Base-by-base conservation (phyloP, 768 basidiomycete genomes). In the Dictyophora rubrovolvata region DNA sequence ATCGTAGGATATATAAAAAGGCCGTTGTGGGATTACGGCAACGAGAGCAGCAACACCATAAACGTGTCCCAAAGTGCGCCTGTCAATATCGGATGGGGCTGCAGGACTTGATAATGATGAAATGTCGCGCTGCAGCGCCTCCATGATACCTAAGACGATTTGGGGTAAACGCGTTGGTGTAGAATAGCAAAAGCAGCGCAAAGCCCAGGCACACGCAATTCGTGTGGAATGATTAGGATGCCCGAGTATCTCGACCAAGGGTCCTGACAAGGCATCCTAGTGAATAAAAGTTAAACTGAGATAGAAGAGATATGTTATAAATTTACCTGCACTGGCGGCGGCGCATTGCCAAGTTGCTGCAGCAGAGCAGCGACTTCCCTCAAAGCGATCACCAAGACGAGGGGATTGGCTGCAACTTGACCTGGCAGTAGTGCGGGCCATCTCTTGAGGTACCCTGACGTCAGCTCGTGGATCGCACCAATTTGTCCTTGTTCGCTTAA, bases 361-460 rank as follows among this genome's bases (percentile, higher is more conserved):
- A 98, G 71, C 17, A 98, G 72, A 0, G 88, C 89, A 0, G 91
- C 86, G 20, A 92, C 84, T 69, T 98, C 94, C 55, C 85, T 78
- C 20, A 97, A 74, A 6, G 83, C 85, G 33, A 94, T 77, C 1
- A 84, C 79, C 6, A 97, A 75, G 1, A 89, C 81, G 1, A 81
- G 68, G 6, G 87, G 79, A 36, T 72, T 74, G 0, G 93, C 89
- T 0, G 86, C 80, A 18, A 74, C 73, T 63, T 90, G 86, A 7
- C 90, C 91, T 10, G 92, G 92, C 80, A 97, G 85, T 71, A 95
- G 81, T 0, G 91, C 87, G 1, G 93, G 93, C 92, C 93, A 97
- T 55, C 90, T 80, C 70, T 89, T 92, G 60, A 96, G 74, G 68
- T 92, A 96, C 4, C 79, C 75, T 36, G 77, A 84, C 0, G 89